phyloP scores from a whole-genome alignment of 2,329 filamentous ascomycete genomes.

The Colletotrichum theobromicola region DNA sequence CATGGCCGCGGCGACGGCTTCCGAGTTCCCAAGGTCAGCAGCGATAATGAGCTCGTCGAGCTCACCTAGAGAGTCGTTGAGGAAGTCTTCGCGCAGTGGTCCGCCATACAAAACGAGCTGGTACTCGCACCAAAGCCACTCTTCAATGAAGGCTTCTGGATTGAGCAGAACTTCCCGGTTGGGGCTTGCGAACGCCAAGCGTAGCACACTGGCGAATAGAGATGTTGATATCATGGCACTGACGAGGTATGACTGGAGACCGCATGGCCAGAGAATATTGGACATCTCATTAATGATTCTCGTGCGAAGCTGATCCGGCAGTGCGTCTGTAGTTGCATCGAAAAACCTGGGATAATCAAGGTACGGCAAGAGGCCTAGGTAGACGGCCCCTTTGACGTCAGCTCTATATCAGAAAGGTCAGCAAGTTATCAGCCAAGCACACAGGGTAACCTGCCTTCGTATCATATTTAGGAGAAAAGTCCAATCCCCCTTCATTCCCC shows the following conservation, averaged over 20 bases:
- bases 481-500: slow-evolving; percentile 25
- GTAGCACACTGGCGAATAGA: slow-evolving; percentile 29
- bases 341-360: slow-evolving; percentile 32
- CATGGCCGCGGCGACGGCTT: not conserved
- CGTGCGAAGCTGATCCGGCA: slow-evolving; percentile 23
- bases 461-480: slow-evolving; percentile 28
- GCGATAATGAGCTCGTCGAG: slow-evolving; percentile 1
- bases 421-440: not conserved
- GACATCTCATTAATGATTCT: slow-evolving; percentile 20
- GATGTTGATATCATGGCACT: slow-evolving; percentile 29
- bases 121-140: slow-evolving; percentile 33
- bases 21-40: not conserved
- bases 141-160: slow-evolving; percentile 34
- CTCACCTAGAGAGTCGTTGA: not conserved
- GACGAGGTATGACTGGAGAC: slow-evolving; percentile 26
- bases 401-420: slow-evolving; percentile 28
- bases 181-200: slow-evolving; percentile 21
- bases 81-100: slow-evolving; percentile 24
- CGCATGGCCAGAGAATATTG: slow-evolving; percentile 26
- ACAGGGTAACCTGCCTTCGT: slow-evolving; percentile 28
- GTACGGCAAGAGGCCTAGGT: slow-evolving; percentile 34
- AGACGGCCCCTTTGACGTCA: slow-evolving; percentile 39
- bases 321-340: slow-evolving; percentile 26
- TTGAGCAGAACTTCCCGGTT: slow-evolving; percentile 27
- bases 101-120: slow-evolving; percentile 30